Base-by-base conservation (phyloP, 805 yeast species). In the Lipomyces chichibuensis region DNA sequence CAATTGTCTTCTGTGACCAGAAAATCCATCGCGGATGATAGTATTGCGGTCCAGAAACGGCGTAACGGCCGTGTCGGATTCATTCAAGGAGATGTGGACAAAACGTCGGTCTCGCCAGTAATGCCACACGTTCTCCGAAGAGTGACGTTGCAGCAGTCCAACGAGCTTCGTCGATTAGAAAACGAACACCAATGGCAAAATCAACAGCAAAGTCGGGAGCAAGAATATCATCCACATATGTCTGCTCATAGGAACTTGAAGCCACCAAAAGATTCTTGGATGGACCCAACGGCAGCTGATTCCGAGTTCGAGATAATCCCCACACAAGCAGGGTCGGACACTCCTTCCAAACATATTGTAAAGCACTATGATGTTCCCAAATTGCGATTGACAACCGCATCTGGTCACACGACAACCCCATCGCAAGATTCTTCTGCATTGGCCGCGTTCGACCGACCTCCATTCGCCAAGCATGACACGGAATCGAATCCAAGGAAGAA, bases 401-500 rank as follows among this genome's bases (percentile, higher is more conserved):
- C 71, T 8, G 71, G 71, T 3, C 65, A 61, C 33, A 66, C 69
- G 33, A 65, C 65, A 6, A 57, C 37, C 46, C 68, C 66, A 23
- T 67, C 69, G 8, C 65, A 59, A 33, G 71, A 67, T 25, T 52
- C 71, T 23, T 49, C 60, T 39, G 55, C 32, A 25, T 20, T 25
- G 27, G 33, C n/a, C 7, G 55, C n/a, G 9, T 25, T 29, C 33
- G 33, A 7, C 7, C 55, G 20, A 5, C 27, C 53, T n/a, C 53
- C 53, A 52, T 25, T 9, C 25, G 55, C 49, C 49, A n/a, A 59
- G 5, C 8, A 35, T 32, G 52, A 57, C 17, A 29, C 17, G 29
- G 55, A 9, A 4, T 25, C 55, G 33, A 52, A 25, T 52, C 55
- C n/a, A 9, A 52, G 5, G 17, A 52, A 23, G 33, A 29, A 29